Conservation (phyloP, 768 basidiomycete species). For the Pleurotus cornucopiae region DNA sequence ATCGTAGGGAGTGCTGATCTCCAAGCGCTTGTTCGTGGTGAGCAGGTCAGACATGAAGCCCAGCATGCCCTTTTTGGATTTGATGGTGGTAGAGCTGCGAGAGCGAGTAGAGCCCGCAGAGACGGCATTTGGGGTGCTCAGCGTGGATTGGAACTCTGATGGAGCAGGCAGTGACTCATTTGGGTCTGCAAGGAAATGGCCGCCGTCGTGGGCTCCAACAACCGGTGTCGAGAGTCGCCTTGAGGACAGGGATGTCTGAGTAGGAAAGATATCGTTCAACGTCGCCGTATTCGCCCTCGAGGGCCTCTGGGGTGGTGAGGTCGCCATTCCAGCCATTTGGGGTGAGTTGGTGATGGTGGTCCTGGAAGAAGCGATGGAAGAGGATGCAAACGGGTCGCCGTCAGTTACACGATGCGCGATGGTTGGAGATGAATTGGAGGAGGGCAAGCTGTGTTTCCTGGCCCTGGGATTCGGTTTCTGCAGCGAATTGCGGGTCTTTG, state of each 20-base stretch:
- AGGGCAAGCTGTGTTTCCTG: slow-evolving; percentile 50
- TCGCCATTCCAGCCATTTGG: slow-evolving; percentile 30
- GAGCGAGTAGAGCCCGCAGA: slow-evolving; percentile 27
- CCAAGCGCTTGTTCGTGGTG: slow-evolving; percentile 70
- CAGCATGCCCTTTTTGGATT: slow-evolving; percentile 66
- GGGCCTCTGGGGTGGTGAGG: slow-evolving; percentile 70
- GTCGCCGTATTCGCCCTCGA: slow-evolving; percentile 83
- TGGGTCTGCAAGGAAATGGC: slow-evolving; percentile 43
- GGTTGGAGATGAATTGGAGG: slow-evolving; percentile 18
- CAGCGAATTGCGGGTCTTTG: slow-evolving; percentile 49
- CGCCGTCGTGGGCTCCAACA: slow-evolving; percentile 27
- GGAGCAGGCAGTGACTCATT: slow-evolving; percentile 34
- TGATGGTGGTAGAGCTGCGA: slow-evolving; percentile 43
- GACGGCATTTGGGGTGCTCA: slow-evolving; percentile 15
- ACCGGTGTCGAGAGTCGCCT: slow-evolving; percentile 52
- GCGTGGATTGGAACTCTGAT: slow-evolving; percentile 22
- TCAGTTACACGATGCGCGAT: slow-evolving; percentile 36
- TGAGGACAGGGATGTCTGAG: slow-evolving; percentile 32
- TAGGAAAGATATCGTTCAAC: slow-evolving; percentile 68
- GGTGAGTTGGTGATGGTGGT: slow-evolving; percentile 23
- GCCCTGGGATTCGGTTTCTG: slow-evolving; percentile 56
- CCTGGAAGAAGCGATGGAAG: slow-evolving; percentile 24
- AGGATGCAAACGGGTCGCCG: slow-evolving; percentile 56
- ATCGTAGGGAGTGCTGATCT: slow-evolving; percentile 98
- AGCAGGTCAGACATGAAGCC: slow-evolving; percentile 70